Evolutionary conservation across 768 basidiomycete species (phyloP).

Genomic region (Pleurotus pulmonarius): DNA sequence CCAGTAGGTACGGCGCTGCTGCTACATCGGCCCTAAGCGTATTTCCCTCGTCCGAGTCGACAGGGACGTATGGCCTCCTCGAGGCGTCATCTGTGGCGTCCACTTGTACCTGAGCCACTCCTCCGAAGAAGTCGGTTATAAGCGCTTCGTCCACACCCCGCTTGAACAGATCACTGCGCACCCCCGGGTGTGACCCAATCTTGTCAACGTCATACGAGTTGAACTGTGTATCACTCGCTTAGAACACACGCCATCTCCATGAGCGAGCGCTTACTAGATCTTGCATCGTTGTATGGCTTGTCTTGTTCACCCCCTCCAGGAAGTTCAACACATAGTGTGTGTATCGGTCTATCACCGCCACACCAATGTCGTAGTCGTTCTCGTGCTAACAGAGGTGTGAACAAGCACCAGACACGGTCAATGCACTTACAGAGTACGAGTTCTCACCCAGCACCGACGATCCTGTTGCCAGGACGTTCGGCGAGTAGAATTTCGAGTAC

Average conservation of each 20-base stretch:
- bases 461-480: conserved; percentile 88
- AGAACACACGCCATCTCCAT: too few species aligned
- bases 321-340: conserved; percentile 90
- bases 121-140: conserved; percentile 87
- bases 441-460: conserved; percentile 83
- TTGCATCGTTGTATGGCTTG: conserved; percentile 72
- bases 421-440: conserved; percentile 78
- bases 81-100: background rate
- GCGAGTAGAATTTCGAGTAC: conserved; percentile 91
- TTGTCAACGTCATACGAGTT: conserved; percentile 67
- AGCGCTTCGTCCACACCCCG: conserved; percentile 57
- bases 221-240: conserved; percentile 50
- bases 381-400: conserved; percentile 56
- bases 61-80: background rate
- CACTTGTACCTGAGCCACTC: conserved; percentile 81
- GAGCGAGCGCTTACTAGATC: conserved; percentile 60
- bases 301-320: conserved; percentile 92
- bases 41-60: background rate
- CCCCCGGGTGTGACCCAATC: conserved; percentile 86
- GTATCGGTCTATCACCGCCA: conserved; percentile 92
- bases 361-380: conserved; percentile 91
- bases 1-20: background rate
- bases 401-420: background rate
- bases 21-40: background rate
- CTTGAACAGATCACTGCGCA: conserved; percentile 78